Conservation (phyloP, 495 filamentous ascomycete species). For the Hypomontagnella monticulosa region DNA sequence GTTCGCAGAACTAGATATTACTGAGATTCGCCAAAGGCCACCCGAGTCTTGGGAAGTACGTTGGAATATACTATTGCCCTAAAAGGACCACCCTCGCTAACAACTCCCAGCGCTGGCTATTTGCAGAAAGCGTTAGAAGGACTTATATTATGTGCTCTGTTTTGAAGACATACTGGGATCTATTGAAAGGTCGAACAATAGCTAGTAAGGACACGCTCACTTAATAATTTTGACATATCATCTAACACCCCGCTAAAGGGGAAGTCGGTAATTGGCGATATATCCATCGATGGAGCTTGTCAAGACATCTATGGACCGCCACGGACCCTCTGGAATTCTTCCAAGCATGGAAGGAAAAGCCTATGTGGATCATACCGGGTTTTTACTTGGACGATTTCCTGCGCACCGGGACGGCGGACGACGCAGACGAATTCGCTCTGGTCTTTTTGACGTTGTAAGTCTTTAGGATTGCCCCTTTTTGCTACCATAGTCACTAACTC, state of each 20-base stretch:
- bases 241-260: conserved; percentile 11
- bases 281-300: conserved; percentile 37
- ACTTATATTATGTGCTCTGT: conserved; percentile 35
- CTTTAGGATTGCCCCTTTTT: not conserved
- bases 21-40: conserved; percentile 25
- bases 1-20: conserved; percentile 16
- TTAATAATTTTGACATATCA: not conserved
- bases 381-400: conserved; percentile 39
- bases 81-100: not conserved
- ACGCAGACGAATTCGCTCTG: conserved; percentile 40
- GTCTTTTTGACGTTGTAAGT: conserved; percentile 38
- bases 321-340: conserved; percentile 41
- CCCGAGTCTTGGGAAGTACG: conserved; percentile 44
- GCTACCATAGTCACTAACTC: not conserved
- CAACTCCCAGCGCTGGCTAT: conserved; percentile 36
- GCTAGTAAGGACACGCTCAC: conserved; percentile 8
- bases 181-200: conserved; percentile 26
- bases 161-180: conserved; percentile 26
- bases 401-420: conserved; percentile 33
- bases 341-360: conserved; percentile 42
- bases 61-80: not conserved
- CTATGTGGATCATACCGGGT: conserved; percentile 35
- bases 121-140: conserved; percentile 40
- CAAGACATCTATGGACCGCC: conserved; percentile 39
- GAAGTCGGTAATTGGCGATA: conserved; percentile 28